Base-by-base conservation (phyloP, 1,284 basidiomycete species). In the Gastroboletus turbinatus region DNA sequence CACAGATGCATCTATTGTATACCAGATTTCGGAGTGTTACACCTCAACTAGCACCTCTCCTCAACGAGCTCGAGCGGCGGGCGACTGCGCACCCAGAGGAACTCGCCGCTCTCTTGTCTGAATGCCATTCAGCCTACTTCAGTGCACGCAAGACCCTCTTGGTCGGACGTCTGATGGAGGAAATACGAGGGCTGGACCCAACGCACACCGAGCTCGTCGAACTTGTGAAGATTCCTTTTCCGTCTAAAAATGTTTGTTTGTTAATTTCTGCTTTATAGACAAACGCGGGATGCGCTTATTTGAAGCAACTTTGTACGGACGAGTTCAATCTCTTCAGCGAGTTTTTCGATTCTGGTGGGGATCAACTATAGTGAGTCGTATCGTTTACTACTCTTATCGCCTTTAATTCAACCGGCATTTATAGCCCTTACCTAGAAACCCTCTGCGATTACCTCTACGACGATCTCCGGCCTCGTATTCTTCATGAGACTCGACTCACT, bases 401-500 rank as follows among this genome's bases (percentile, higher is more conserved):
- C 25, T 44, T 54, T 56, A 29, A 60, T 56, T 33, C 50, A 44
- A 44, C 52, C 27, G 40, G 46, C 10, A 14, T 25, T 52, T 46
- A 9, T 66, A 96, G 93, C 65, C 81, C 84, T 56, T 97, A 92
- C 73, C 81, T 97, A 23, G 94, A 96, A 75, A 85, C 82, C 6
- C 79, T 98, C 0, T 97, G 94, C 65, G 95, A 97, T 73, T 84
- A 94, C 64, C 83, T 97, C 25, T 96, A 95, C 68, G 95, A 97
- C 71, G 91, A 95, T 63, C 83, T 97, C 4, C 88, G 95, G 2
- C 95, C 95, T 5, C 86, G 94, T 7, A 96, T 97, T 62, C 81
- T 97, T 1, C 94, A 97, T 65, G 95, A 97, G 68, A 87, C 88
- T 0, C 85, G 88, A 6, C 82, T 98, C 46, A 88, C 88, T 1